Base-by-base conservation (phyloP, 495 filamentous ascomycete species). In the Aspergillus kassunensis region DNA sequence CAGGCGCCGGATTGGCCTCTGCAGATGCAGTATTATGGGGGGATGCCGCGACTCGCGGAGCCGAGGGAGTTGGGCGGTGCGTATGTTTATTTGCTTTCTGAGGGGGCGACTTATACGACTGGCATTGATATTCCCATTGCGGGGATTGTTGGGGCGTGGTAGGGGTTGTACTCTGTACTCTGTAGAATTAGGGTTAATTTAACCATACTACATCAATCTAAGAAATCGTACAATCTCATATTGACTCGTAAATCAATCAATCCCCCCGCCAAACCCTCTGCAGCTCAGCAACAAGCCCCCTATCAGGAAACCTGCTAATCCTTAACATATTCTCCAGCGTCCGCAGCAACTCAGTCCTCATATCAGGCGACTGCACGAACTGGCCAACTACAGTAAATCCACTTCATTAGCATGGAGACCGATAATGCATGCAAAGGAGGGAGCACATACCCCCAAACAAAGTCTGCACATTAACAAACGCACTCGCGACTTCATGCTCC, bases 61-160 rank as follows among this genome's bases (percentile, higher is more conserved):
- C 64, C 64, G 8, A 55, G 58, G 31, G 64, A 67, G 50, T 57
- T 67, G 0, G 64, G 64, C 2, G 64, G 53, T 0, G 64, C 64
- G 6, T 67, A 67, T 50, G 57, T 61, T 20, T 65, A 67, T 20
- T 27, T 67, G 31, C 53, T 67, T 4, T 55, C 44, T 13, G 62
- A 67, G 23, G 47, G 44, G 7, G 60, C 56, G 19, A 56, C 56
- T 31, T 67, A 67, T 31, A 67, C 64, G 10, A 65, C 64, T 5
- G 64, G 64, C 7, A 63, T 67, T 44, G 59, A 67, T 51, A 62
- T 65, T 49, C 62, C 64, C 9, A 50, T 67, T 19, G 64, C 66
- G 8, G 66, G 68, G 12, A 69, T 71, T 56, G 64, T 71, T n/a
- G 68, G 66, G 12, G 66, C 66, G 3, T 71, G 68, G 66, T 72